A percentile compares a stretch with the other conserved stretches of the same genome.
phyloP scores from a whole-genome alignment of 2,329 filamentous ascomycete genomes.

The Triangularia setosa region DNA sequence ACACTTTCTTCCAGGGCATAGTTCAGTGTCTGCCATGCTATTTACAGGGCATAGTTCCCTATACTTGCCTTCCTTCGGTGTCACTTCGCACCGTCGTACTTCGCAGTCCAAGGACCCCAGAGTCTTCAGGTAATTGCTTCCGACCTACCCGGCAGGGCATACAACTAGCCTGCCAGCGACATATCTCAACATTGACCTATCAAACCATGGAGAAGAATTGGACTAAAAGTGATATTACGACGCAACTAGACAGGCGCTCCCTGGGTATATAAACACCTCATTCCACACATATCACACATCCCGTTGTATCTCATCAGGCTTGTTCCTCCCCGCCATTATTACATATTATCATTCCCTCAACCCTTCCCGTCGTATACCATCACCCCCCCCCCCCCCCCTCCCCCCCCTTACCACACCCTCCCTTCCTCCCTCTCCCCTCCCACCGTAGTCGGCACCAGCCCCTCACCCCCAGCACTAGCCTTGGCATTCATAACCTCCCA shows the following conservation, averaged over 20 bases:
- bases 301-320: background rate
- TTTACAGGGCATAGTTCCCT: too few species aligned
- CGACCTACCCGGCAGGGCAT: too few species aligned
- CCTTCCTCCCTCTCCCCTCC: background rate
- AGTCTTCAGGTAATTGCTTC: too few species aligned
- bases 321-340: background rate
- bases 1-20: too few species aligned
- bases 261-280: background rate
- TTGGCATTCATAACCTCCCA: slow-evolving; percentile 81
- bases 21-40: too few species aligned
- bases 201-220: too few species aligned
- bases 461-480: slow-evolving; percentile 14
- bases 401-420: background rate
- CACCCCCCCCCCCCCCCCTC: too few species aligned
- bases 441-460: background rate
- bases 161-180: too few species aligned
- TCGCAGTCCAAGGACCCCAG: too few species aligned
- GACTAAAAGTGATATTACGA: background rate
- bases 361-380: background rate
- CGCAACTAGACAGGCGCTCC: background rate
- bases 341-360: background rate
- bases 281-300: background rate
- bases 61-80: too few species aligned
- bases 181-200: too few species aligned
- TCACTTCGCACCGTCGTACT: too few species aligned